A percentile compares a stretch with the other conserved stretches of the same genome.
These are phyloP conservation scores for Globisporangium acanthophoron DNA, from an alignment of 352 stramenopile genomes.

Conservation along the genomic window DNA sequence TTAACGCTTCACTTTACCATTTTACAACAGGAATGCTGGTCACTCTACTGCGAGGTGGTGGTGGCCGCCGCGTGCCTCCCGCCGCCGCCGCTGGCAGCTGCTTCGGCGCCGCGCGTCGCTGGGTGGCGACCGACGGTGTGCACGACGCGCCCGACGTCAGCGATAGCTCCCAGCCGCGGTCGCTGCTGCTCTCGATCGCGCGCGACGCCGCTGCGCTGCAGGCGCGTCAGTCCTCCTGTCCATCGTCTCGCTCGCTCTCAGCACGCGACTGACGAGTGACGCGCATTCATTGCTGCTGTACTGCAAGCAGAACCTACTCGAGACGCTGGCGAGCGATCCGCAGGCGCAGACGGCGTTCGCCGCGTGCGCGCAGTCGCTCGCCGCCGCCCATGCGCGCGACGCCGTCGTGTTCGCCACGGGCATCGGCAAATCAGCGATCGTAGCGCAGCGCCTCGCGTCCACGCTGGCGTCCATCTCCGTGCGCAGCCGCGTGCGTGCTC, in stretches of 20 bases:
- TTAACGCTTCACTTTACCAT: too few species aligned
- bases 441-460: slow-evolving; percentile 62
- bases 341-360: slow-evolving; percentile 23
- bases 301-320: slow-evolving; percentile 31
- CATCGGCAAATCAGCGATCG: slow-evolving; percentile 78
- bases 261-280: background rate
- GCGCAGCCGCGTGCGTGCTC: slow-evolving; percentile 44
- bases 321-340: slow-evolving; percentile 22
- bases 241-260: background rate
- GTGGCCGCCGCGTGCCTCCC: too few species aligned
- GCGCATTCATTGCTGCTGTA: background rate
- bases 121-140: background rate
- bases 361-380: slow-evolving; percentile 22
- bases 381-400: slow-evolving; percentile 39
- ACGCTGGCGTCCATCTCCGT: slow-evolving; percentile 70
- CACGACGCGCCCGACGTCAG: too few species aligned
- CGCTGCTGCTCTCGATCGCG: slow-evolving; percentile 15
- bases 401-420: slow-evolving; percentile 59
- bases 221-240: background rate
- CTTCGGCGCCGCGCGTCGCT: background rate
- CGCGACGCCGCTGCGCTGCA: slow-evolving; percentile 13
- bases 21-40: too few species aligned
- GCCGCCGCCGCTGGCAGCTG: background rate
- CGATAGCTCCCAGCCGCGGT: too few species aligned
- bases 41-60: too few species aligned